phyloP scores from a whole-genome alignment of 2,329 filamentous ascomycete species.

The Colletotrichum sublineola region DNA sequence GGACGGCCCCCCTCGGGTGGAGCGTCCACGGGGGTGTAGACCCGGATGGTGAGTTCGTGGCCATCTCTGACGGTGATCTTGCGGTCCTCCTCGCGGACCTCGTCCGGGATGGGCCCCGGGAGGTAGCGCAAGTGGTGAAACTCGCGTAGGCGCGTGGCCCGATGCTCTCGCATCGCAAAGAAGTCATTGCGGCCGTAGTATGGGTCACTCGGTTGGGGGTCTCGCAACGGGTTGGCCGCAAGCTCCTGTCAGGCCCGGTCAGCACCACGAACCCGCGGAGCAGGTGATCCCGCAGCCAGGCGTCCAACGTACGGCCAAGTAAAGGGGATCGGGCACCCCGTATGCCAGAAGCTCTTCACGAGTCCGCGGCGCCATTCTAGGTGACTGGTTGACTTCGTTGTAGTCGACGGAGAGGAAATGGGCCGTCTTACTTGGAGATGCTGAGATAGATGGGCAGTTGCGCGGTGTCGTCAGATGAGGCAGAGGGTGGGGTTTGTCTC shows the following conservation, averaged over 20 bases:
- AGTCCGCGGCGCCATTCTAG: constrained; percentile 2
- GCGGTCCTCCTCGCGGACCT: constrained; percentile 33
- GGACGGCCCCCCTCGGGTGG: constrained; percentile 15
- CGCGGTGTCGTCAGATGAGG: neutral
- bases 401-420: too few relatives aligned
- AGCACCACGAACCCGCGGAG: neutral
- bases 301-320: constrained; percentile 14
- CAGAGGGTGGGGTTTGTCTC: neutral
- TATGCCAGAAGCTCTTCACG: constrained; percentile 28
- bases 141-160: constrained; percentile 30
- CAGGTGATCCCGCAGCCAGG: neutral
- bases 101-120: constrained; percentile 20
- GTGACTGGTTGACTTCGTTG: neutral
- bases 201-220: constrained; percentile 16
- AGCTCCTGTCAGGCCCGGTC: constrained; percentile 19
- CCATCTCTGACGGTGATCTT: constrained; percentile 25
- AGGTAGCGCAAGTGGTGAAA: constrained; percentile 32
- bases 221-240: constrained; percentile 11
- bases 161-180: constrained; percentile 23
- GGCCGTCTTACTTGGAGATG: neutral
- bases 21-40: constrained; percentile 21
- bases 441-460: neutral
- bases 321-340: constrained; percentile 19
- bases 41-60: constrained; percentile 13
- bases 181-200: constrained; percentile 29